phyloP scores from a whole-genome alignment of 2,329 filamentous ascomycete genomes.

The Corinectria fuckeliana region DNA sequence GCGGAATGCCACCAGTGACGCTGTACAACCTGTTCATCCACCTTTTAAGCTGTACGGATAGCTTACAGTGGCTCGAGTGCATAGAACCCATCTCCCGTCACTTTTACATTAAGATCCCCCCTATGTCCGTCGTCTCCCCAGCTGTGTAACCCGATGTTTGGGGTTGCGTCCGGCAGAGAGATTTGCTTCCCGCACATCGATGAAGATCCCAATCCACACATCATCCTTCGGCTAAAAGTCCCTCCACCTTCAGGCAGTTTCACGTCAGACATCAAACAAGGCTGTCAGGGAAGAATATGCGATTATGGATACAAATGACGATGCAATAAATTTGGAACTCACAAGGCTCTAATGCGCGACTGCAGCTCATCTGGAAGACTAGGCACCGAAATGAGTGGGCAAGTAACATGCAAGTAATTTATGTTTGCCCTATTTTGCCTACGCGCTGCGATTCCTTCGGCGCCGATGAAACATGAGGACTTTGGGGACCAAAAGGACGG shows the following conservation, averaged over 20 bases:
- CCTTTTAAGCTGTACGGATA: background rate
- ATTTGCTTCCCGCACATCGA: conserved; percentile 24
- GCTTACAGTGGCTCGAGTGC: background rate
- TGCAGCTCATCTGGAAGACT: background rate
- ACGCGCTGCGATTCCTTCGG: too few relatives aligned
- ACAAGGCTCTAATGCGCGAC: background rate
- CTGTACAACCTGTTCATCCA: conserved; percentile 2
- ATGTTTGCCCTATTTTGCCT: background rate
- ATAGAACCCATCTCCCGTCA: background rate
- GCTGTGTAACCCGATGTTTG: conserved; percentile 9
- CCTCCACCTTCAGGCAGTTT: conserved; percentile 1
- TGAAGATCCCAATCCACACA: conserved; percentile 27
- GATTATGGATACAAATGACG: background rate
- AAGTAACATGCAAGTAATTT: background rate
- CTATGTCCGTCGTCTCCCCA: conserved; percentile 6
- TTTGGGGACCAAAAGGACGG: background rate
- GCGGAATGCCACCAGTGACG: conserved; percentile 1
- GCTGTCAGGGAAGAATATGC: background rate
- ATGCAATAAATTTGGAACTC: background rate
- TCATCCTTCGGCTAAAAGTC: conserved; percentile 15
- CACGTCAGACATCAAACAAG: conserved; percentile 9
- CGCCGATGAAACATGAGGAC: too few relatives aligned
- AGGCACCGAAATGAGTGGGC: background rate
- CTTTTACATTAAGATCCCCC: background rate
- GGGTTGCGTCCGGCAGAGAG: conserved; percentile 6